These are phyloP conservation scores for Mucor plumbeus DNA, from an alignment of 371 early-diverging fungal species.

Conservation along the genomic window DNA sequence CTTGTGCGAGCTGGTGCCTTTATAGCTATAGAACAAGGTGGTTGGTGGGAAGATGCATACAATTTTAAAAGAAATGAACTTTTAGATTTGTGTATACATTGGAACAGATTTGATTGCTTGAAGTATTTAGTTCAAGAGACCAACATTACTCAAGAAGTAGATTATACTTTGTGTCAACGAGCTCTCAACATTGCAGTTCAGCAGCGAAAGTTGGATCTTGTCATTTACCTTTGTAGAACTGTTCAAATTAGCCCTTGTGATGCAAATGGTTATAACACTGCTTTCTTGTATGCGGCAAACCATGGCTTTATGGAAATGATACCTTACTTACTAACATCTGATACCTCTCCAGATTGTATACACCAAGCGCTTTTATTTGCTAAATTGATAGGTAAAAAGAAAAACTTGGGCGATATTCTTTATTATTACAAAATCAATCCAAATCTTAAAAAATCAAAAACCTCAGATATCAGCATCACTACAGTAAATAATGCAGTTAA, in stretches of 20 bases:
- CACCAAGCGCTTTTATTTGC: constrained; percentile 33
- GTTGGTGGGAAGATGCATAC: constrained; percentile 17
- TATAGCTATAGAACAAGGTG: not conserved
- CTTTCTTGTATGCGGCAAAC: constrained; percentile 49
- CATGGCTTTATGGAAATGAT: constrained; percentile 55
- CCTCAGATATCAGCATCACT: not conserved
- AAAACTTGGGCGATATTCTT: not conserved
- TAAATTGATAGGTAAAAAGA: constrained; percentile 4
- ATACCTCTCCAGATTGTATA: constrained; percentile 35
- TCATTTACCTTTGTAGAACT: constrained; percentile 32
- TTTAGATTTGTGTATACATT: constrained; percentile 42
- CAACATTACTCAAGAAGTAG: constrained; percentile 27
- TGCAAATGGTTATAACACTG: constrained; percentile 26
- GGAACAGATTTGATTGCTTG: constrained; percentile 47
- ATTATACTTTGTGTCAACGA: constrained; percentile 35
- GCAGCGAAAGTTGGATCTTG: constrained; percentile 49
- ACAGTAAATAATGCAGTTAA: not conserved
- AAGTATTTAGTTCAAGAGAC: constrained; percentile 25
- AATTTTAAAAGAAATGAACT: constrained; percentile 24
- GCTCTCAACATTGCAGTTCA: constrained; percentile 45
- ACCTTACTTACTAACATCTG: constrained; percentile 28
- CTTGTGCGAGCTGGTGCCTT: constrained; percentile 27
- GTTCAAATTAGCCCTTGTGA: constrained; percentile 34
- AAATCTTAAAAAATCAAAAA: not conserved
- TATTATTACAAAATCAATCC: not conserved